Evolutionary conservation across 495 filamentous ascomycete species (phyloP), one percentile per base, ranked within the genome.

Genomic region (Lasiosphaeria hispida): DNA sequence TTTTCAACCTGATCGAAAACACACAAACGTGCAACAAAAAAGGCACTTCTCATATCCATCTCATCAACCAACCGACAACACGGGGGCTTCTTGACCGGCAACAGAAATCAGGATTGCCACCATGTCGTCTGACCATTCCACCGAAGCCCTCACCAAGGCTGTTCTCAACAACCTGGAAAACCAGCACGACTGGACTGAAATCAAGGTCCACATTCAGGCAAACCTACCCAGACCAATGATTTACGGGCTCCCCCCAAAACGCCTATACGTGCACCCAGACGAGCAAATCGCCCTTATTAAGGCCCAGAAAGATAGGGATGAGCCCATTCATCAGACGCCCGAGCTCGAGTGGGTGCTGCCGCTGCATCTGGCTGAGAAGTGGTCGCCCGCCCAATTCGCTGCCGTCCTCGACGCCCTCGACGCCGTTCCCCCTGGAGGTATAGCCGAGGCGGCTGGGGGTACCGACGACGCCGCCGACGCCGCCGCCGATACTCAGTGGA

Each of bases 231-330:
- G 85, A 37, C 87, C 84, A 1, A 70, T 98, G 59, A 78, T 98
- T 48, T 90, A 90, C 5, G 94, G 94, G 5, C 78, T 96, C n/a
- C 92, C 94, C 7, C 91, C 94, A 6, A 83, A 87, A 48, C 83
- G 85, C 6, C 80, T 96, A 18, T 97, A 98, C 74, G 81, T 89
- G 52, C 92, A 98, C 70, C 94, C 94, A 6, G 94, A 97, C 70
- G 90, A 95, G 72, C 91, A 96, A 72, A 81, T 92, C 41, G 87
- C 84, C 60, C 81, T 90, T 69, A 73, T 96, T 53, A 85, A 89
- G 70, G 74, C 75, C 40, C 74, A 78, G 53, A 71, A 75, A 55
- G 69, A 69, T 33, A 57, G 63, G 2, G 62, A 69, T 61, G 18
- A 72, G 49, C 62, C 53, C 33, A 72, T 80, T n/a, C 61, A 66